Evolutionary conservation across 2,329 filamentous ascomycete species (phyloP).

Genomic region (Exophiala phaeomuriformis): DNA sequence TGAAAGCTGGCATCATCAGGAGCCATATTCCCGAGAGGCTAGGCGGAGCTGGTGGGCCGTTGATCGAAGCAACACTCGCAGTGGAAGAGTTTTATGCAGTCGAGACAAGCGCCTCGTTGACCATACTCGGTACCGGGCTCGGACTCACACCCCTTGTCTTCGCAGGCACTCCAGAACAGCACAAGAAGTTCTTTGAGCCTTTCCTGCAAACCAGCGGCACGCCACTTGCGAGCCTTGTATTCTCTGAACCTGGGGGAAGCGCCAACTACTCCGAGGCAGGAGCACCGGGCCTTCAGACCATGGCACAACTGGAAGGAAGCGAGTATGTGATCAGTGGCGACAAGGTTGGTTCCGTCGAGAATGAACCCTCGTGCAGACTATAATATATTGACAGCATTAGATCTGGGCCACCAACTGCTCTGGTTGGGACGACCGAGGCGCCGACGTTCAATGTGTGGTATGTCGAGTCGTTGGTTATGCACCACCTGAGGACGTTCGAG

Average conservation of each 20-base stretch:
- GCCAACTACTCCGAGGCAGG: conserved; percentile 49
- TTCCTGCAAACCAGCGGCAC: conserved; percentile 42
- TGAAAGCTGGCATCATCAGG: conserved; percentile 42
- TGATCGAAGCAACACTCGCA: conserved; percentile 45
- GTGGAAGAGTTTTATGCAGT: conserved; percentile 49
- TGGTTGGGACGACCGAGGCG: conserved; percentile 49
- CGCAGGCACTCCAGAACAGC: conserved; percentile 36
- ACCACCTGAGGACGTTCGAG: conserved; percentile 27
- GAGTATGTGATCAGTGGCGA: conserved; percentile 49
- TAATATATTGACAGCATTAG: conserved; percentile 25
- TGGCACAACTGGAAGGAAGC: conserved; percentile 43
- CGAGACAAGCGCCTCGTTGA: conserved; percentile 45
- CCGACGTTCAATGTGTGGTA: conserved; percentile 48
- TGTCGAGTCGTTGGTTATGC: conserved; percentile 37
- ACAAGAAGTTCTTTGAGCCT: conserved; percentile 41
- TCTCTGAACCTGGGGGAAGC: conserved; percentile 47
- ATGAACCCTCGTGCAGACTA: not conserved
- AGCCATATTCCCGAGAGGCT: conserved; percentile 41
- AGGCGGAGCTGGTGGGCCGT: conserved; percentile 41
- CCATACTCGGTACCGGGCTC: conserved; percentile 47
- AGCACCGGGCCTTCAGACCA: conserved; percentile 44
- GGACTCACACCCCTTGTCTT: conserved; percentile 48
- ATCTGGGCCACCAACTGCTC: conserved; percentile 50
- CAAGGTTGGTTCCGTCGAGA: conserved; percentile 35
- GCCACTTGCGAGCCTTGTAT: conserved; percentile 46